Conservation (phyloP, 1,139 yeast species). For the Hyphopichia pseudoburtonii region DNA sequence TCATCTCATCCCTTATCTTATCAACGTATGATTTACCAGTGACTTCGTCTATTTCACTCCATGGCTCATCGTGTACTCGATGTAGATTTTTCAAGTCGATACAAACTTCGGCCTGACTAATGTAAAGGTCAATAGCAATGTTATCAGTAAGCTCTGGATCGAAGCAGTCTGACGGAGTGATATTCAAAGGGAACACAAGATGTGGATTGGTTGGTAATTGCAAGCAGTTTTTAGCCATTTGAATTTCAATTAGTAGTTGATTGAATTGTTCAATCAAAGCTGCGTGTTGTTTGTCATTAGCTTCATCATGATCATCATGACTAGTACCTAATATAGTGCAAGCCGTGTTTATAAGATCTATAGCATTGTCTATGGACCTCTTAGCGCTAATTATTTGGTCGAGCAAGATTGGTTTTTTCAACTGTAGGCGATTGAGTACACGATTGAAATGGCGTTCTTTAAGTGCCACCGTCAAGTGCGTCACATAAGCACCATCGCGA, state of each 20-base stretch:
- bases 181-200: conserved; percentile 41
- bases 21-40: conserved; percentile 43
- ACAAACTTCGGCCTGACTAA: conserved; percentile 48
- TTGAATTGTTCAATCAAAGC: conserved; percentile 25
- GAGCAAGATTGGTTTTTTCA: conserved; percentile 31
- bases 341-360: conserved; percentile 22
- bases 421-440: conserved; percentile 23
- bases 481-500: conserved; percentile 42
- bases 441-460: conserved; percentile 35
- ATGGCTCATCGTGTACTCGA: conserved; percentile 39
- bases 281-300: conserved; percentile 5
- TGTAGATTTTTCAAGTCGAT: conserved; percentile 42
- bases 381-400: conserved; percentile 35
- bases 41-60: conserved; percentile 36
- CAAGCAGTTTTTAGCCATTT: conserved; percentile 33
- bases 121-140: conserved; percentile 39
- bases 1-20: conserved; percentile 43
- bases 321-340: conserved; percentile 6
- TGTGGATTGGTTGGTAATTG: conserved; percentile 46
- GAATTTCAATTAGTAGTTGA: conserved; percentile 27
- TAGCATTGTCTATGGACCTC: conserved; percentile 31
- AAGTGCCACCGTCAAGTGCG: conserved; percentile 27
- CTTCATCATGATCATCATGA: conserved; percentile 16
- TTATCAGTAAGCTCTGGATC: conserved; percentile 34
- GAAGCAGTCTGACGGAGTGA: conserved; percentile 24